Base-by-base conservation (phyloP, 2,329 filamentous ascomycete species). In the Curvularia verruculosa region DNA sequence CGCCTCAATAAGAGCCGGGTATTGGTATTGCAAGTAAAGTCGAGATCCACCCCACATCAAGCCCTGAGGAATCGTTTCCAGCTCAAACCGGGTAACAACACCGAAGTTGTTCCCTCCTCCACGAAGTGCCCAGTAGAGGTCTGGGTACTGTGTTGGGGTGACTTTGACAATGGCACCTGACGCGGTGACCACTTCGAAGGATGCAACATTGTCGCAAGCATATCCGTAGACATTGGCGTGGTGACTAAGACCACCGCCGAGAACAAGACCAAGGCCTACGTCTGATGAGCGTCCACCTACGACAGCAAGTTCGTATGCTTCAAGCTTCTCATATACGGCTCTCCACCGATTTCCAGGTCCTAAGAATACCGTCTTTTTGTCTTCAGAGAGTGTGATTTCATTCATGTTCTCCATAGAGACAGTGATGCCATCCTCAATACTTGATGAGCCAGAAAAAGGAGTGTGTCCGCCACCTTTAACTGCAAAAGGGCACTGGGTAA, bases 391-490 rank as follows among this genome's bases (percentile, higher is more conserved):
- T 1, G 45, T 39, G 18, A 77, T 65, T 2, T 62, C 34, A 15
- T 75, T 73, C 44, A 78, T 59, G 5, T 58, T 52, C 21, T 69
- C 69, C 46, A 82, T 69, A 36, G 78, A 77, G 43, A 82, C 69
- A 0, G 78, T 79, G 10, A 82, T 76, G 3, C 80, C 80, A 43
- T 67, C 67, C 2, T 75, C 66, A 39, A 80, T 79, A 52, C 76
- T 79, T 21, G 77, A 77, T 10, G 75, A 71, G 15, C 78, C 78
- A 0, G 70, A 66, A 61, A 74, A 75, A 5, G 71, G 64, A 29
- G 74, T 73, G 58, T 82, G 80, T 3, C 81, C 80, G 26, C 80
- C 80, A 45, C 77, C 75, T 51, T 78, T 79, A 2, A 82, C 73
- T 1, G 78, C 77, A 53, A 80, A 80, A 74, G 69, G 68, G 45